Evolutionary conservation across 768 basidiomycete genomes (phyloP).

Genomic region (Psilocybe subaeruginosa): DNA sequence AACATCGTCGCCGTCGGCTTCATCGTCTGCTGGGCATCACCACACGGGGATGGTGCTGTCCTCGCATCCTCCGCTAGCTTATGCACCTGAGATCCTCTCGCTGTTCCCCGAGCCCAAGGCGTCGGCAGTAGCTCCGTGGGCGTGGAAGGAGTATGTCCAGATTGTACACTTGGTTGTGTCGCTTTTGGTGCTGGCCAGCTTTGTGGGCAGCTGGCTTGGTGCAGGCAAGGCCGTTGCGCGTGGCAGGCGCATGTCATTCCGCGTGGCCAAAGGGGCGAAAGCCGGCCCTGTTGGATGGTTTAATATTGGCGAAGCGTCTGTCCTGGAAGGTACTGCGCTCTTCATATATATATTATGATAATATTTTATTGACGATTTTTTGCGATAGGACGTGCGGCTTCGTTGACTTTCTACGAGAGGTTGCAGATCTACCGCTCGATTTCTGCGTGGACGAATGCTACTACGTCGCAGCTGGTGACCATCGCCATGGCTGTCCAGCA

Average conservation of each 20-base stretch:
- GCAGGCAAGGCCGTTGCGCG: constrained; percentile 17
- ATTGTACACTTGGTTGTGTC: constrained; percentile 69
- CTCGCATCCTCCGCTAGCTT: constrained; percentile 33
- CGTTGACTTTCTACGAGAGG: constrained; percentile 40
- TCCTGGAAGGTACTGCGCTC: constrained; percentile 32
- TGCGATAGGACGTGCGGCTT: constrained; percentile 21
- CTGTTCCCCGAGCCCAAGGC: constrained; percentile 28
- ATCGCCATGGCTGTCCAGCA: constrained; percentile 57
- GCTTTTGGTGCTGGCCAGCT: constrained; percentile 59
- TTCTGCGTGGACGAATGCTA: constrained; percentile 39
- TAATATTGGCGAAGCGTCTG: constrained; percentile 32
- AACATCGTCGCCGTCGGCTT: constrained; percentile 36
- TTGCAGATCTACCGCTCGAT: constrained; percentile 60
- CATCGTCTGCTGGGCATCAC: constrained; percentile 39
- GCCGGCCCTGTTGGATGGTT: constrained; percentile 29
- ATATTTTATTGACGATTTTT: constrained; percentile 5
- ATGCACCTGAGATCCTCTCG: constrained; percentile 35
- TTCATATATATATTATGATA: neutral
- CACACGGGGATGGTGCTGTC: constrained; percentile 64
- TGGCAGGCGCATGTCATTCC: constrained; percentile 15
- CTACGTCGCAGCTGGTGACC: constrained; percentile 55
- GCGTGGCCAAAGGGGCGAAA: neutral
- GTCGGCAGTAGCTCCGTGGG: constrained; percentile 32
- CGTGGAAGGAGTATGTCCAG: constrained; percentile 60
- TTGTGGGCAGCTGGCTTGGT: constrained; percentile 39